Percentiles rank a stretch among this genome's conserved stretches.
Conservation (phyloP, 257 asterid species). For the Schizonepeta tenuifolia region DNA sequence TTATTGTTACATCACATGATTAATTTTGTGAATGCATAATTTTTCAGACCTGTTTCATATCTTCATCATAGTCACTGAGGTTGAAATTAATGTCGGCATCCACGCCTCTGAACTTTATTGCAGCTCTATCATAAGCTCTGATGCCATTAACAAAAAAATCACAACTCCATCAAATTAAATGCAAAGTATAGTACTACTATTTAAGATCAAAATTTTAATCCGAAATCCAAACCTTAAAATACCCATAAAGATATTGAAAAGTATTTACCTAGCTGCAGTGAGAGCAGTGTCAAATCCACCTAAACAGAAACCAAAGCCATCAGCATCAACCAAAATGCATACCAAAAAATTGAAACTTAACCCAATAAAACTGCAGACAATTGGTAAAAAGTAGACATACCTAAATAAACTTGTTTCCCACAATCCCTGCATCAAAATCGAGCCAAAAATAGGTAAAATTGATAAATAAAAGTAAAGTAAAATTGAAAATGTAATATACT, state of each 20-base stretch:
- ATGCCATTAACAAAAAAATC: neutral
- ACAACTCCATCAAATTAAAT: conserved; percentile 2
- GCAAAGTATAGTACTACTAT: neutral
- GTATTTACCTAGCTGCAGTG: conserved; percentile 75
- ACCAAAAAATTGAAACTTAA: neutral
- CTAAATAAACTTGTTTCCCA: conserved; percentile 76
- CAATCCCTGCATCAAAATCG: conserved; percentile 57
- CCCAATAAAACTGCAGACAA: neutral
- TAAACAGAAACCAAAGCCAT: conserved; percentile 36
- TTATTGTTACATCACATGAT: too few relatives aligned
- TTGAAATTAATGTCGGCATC: conserved; percentile 57
- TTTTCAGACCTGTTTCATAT: conserved; percentile 40
- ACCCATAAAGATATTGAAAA: neutral
- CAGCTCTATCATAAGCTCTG: conserved; percentile 65
- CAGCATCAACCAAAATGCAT: conserved; percentile 1
- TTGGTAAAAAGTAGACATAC: conserved; percentile 48
- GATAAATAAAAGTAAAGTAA: neutral
- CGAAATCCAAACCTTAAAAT: neutral
- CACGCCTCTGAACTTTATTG: conserved; percentile 54
- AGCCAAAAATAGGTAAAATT: neutral
- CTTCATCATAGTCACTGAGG: conserved; percentile 51
- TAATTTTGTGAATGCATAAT: too few relatives aligned
- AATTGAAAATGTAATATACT: neutral
- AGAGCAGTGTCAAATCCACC: conserved; percentile 96
- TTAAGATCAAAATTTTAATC: neutral